Evolutionary conservation across 202 grass and related monocot genomes (phyloP), one percentile per base, ranked within the genome.

Genomic region (Zizania palustris): DNA sequence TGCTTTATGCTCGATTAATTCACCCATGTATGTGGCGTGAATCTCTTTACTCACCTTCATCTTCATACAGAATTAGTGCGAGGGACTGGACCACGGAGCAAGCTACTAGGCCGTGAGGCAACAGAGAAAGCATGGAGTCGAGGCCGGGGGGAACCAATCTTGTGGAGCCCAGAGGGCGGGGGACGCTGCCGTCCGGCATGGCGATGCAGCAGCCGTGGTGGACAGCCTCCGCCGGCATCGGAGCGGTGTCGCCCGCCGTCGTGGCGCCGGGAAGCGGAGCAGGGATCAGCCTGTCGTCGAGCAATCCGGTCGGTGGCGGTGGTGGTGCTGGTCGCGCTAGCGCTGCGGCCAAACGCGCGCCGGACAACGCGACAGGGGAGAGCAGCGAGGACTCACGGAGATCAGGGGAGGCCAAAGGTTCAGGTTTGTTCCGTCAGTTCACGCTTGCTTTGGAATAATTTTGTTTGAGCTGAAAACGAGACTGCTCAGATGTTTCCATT

Each of bases 141-240:
- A 85, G 72, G 48, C 84, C 60, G 0, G 84, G 56, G 16, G 76
- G 73, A 20, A 60, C 62, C 34, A 84, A 84, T 73, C 67, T 84
- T 1, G 81, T 87, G 39, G 84, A 90, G 34, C 55, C 62, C 0
- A 70, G 67, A 54, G 72, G 46, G 40, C 79, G 79, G 65, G 81
- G 64, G 44, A 42, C 64, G 48, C 60, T 87, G 71, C 76, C 84
- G 41, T 69, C 76, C 11, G 85, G 80, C 50, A 53, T 69, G 11
- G 38, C 81, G 55, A 80, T 68, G 66, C 84, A 83, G 76, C 88
- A 83, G 76, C 88, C 88, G 46, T 90, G 88, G 88, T 91, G 88
- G 88, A 87, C 73, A 33, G 58, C 34, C 51, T 69, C 65, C 36
- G 48, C 68, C 41, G 83, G 80, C 18, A 28, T 87, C 53, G 88